These are phyloP conservation scores for Cicer pinnatifidum DNA, from an alignment of 306 rosid species.

Conservation along the genomic window DNA sequence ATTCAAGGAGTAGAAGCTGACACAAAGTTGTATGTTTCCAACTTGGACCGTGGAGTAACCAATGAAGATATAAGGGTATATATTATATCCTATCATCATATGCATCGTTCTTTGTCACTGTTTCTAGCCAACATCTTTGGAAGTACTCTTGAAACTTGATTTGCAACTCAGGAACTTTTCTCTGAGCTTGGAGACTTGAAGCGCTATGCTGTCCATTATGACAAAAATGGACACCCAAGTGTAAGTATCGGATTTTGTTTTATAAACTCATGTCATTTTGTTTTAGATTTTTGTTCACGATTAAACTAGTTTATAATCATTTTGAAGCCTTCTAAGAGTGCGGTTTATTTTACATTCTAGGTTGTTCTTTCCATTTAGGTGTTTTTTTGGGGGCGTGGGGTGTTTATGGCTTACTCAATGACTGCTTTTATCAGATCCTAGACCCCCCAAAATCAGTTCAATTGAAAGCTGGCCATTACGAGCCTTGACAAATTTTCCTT, in stretches of 20 bases:
- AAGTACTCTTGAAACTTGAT: constrained; percentile 65
- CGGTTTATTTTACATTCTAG: not conserved
- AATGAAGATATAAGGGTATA: constrained; percentile 99
- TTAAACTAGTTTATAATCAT: not conserved
- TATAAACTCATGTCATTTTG: not conserved
- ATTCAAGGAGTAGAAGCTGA: constrained; percentile 87
- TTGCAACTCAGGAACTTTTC: constrained; percentile 93
- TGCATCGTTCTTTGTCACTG: constrained; percentile 55
- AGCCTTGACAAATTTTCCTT: too few species aligned
- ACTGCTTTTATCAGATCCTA: not conserved
- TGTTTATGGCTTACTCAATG: not conserved
- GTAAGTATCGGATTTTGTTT: constrained; percentile 56
- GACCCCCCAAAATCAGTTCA: not conserved
- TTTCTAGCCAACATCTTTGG: constrained; percentile 54
- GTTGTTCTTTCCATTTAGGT: not conserved
- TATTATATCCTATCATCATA: constrained; percentile 55
- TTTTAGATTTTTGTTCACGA: not conserved
- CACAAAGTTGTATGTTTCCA: constrained; percentile 90
- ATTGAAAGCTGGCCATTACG: not conserved
- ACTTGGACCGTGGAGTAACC: constrained; percentile 95
- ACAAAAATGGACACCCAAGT: constrained; percentile 83
- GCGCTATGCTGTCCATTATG: constrained; percentile 89
- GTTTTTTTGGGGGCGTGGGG: not conserved
- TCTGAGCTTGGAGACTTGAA: constrained; percentile 87
- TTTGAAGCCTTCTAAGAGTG: not conserved